phyloP scores from a whole-genome alignment of 441 rosid genomes.

The Flueggea neowawraea region DNA sequence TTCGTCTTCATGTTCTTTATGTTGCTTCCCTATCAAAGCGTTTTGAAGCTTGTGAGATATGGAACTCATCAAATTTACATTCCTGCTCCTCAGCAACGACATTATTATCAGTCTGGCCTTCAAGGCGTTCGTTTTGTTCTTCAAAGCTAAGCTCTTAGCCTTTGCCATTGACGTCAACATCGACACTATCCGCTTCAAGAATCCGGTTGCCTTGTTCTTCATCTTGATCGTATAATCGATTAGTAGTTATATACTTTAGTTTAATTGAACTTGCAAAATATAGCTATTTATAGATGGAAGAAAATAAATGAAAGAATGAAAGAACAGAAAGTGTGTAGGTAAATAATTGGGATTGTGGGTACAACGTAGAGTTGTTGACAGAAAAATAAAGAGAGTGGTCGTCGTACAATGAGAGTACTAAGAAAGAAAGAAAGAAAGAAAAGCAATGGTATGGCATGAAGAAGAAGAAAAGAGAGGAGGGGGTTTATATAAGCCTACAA shows the following conservation, averaged over 20 bases:
- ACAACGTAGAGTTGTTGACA: too few relatives aligned
- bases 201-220: constrained; percentile 52
- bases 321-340: too few relatives aligned
- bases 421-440: not conserved
- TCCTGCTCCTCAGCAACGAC: constrained; percentile 62
- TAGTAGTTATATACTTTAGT: too few relatives aligned
- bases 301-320: too few relatives aligned
- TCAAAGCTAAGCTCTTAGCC: constrained; percentile 51
- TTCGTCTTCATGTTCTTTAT: not conserved
- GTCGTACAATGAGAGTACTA: not conserved
- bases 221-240: constrained; percentile 14
- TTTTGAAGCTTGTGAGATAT: constrained; percentile 56
- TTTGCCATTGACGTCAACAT: constrained; percentile 40
- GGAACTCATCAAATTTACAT: constrained; percentile 41
- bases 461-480: not conserved
- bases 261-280: not conserved
- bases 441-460: constrained; percentile 22
- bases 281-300: too few relatives aligned
- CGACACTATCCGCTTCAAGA: constrained; percentile 46
- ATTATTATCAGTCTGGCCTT: constrained; percentile 61
- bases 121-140: constrained; percentile 52
- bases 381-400: too few relatives aligned
- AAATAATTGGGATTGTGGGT: too few relatives aligned
- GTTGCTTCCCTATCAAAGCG: constrained; percentile 14
- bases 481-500: constrained; percentile 19